A percentile compares a stretch with the other conserved stretches of the same genome.
phyloP scores from a whole-genome alignment of 306 rosid genomes.

The Cucumis melo region DNA sequence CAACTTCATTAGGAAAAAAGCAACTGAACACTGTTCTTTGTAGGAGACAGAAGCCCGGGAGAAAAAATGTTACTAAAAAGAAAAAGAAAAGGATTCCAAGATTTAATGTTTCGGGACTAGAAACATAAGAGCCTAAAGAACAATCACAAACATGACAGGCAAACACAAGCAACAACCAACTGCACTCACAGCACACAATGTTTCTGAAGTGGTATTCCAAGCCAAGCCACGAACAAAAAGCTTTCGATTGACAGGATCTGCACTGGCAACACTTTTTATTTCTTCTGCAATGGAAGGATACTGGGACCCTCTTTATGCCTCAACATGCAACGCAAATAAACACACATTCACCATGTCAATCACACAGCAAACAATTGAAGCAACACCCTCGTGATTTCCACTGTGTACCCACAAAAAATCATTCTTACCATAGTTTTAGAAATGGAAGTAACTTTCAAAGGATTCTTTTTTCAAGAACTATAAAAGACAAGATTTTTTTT shows the following conservation, averaged over 20 bases:
- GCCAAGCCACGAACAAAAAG: constrained; percentile 92
- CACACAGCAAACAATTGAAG: constrained; percentile 50
- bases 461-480: not conserved
- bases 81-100: not conserved
- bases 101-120: not conserved
- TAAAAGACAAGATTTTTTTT: not conserved
- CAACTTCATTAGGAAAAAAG: not conserved
- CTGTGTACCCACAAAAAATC: not conserved
- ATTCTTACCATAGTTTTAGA: not conserved
- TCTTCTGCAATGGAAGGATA: constrained; percentile 74
- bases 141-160: constrained; percentile 44
- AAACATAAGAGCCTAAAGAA: not conserved
- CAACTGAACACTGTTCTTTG: not conserved
- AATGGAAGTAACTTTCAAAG: not conserved
- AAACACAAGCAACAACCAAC: constrained; percentile 36
- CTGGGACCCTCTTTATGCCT: constrained; percentile 78
- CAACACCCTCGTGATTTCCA: not conserved
- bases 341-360: constrained; percentile 69
- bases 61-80: not conserved
- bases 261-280: constrained; percentile 68
- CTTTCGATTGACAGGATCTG: constrained; percentile 72
- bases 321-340: constrained; percentile 87
- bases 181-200: constrained; percentile 84
- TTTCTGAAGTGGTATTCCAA: constrained; percentile 61
- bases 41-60: not conserved